phyloP scores from a whole-genome alignment of 306 rosid species.

The Styphnolobium japonicum region DNA sequence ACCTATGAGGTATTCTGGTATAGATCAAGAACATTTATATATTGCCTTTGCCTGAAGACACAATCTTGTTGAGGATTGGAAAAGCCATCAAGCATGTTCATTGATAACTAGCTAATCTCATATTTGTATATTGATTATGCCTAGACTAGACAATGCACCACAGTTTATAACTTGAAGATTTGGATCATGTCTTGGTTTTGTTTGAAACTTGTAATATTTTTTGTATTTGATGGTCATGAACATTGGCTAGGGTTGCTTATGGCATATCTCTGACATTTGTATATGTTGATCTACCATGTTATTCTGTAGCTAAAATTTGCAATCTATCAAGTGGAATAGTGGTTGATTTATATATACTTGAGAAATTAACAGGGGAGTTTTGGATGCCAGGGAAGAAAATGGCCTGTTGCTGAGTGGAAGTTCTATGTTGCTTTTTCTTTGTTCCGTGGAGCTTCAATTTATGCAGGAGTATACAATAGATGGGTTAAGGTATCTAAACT shows the following conservation, averaged over 20 bases:
- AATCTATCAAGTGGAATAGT: background rate
- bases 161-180: background rate
- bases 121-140: background rate
- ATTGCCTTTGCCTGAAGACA: background rate
- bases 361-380: slow-evolving; percentile 28
- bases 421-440: slow-evolving; percentile 84
- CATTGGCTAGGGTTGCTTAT: background rate
- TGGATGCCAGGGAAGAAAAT: slow-evolving; percentile 69
- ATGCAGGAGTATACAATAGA: slow-evolving; percentile 83
- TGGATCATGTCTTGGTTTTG: background rate
- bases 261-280: background rate
- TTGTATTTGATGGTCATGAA: background rate
- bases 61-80: background rate
- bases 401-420: slow-evolving; percentile 92
- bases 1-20: background rate
- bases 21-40: background rate
- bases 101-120: background rate
- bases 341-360: slow-evolving; percentile 3
- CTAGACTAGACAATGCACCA: background rate
- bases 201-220: background rate
- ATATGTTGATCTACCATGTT: slow-evolving; percentile 2
- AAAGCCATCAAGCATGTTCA: slow-evolving; percentile 10
- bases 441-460: slow-evolving; percentile 82
- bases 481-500: slow-evolving; percentile 71
- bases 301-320: background rate